Percentiles rank a stretch among this genome's conserved stretches.
Conservation (phyloP, 495 filamentous ascomycete genomes). For the Letharia columbiana region DNA sequence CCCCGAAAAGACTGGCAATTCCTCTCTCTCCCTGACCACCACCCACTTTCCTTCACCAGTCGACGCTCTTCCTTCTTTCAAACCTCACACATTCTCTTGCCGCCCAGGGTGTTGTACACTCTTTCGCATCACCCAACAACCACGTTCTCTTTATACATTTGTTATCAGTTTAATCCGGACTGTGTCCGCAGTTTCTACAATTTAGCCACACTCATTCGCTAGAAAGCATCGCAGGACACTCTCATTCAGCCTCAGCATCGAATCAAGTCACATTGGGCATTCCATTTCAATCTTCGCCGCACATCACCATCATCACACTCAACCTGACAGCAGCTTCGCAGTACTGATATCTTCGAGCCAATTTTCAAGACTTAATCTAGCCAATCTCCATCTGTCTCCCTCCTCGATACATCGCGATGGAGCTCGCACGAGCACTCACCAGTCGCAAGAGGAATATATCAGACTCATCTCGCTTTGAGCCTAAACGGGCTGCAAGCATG, state of each 20-base stretch:
- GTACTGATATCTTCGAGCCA: slow-evolving; percentile 11
- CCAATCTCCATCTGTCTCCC: slow-evolving; percentile 30
- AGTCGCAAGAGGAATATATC: slow-evolving; percentile 42
- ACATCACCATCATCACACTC: slow-evolving; percentile 9
- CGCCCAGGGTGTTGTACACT: slow-evolving; percentile 28
- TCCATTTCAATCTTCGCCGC: slow-evolving; percentile 11
- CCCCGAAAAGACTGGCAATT: slow-evolving; percentile 1
- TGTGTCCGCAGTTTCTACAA: slow-evolving; percentile 22
- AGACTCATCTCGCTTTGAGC: slow-evolving; percentile 42
- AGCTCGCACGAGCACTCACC: slow-evolving; percentile 61
- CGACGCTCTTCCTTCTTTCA: slow-evolving; percentile 37
- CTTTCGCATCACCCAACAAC: slow-evolving; percentile 32
- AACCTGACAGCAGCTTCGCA: slow-evolving; percentile 4
- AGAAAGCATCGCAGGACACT: slow-evolving; percentile 21
- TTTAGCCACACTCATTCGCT: slow-evolving; percentile 8
- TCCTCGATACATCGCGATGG: slow-evolving; percentile 37
- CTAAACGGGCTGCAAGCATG: slow-evolving; percentile 40
- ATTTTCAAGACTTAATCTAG: slow-evolving; percentile 12
- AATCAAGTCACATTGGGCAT: slow-evolving; percentile 11
- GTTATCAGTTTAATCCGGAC: slow-evolving; percentile 16
- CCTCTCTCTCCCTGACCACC: slow-evolving; percentile 30
- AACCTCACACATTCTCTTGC: slow-evolving; percentile 30
- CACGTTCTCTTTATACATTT: slow-evolving; percentile 25
- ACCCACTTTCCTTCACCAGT: slow-evolving; percentile 33
- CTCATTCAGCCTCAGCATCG: slow-evolving; percentile 17